These are phyloP conservation scores for Lentinus polychrous DNA, from an alignment of 1,284 basidiomycete genomes.

Conservation along the genomic window DNA sequence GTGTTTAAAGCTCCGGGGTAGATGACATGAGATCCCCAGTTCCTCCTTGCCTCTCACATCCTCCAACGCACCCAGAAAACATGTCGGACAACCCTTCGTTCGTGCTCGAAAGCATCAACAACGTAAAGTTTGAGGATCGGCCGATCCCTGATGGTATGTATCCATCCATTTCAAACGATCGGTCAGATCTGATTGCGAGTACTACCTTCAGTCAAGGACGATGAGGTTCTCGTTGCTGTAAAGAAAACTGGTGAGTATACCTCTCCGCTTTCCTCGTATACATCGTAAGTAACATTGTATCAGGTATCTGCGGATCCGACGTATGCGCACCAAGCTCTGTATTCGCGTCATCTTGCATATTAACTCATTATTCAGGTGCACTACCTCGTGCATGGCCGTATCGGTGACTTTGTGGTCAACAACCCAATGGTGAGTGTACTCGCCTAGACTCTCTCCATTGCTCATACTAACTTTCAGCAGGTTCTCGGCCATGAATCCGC, in stretches of 20 bases:
- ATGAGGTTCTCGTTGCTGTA: slow-evolving; percentile 86
- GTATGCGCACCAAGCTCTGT: slow-evolving; percentile 30
- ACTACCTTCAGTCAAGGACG: slow-evolving; percentile 45
- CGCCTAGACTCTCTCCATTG: slow-evolving; percentile 1
- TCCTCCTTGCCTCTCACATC: background rate
- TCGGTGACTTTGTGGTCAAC: slow-evolving; percentile 72
- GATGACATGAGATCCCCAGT: background rate
- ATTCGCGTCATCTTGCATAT: slow-evolving; percentile 8
- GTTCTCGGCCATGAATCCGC: slow-evolving; percentile 64
- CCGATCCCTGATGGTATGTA: slow-evolving; percentile 68
- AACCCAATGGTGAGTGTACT: slow-evolving; percentile 61
- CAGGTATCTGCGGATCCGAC: slow-evolving; percentile 89
- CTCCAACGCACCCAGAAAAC: background rate
- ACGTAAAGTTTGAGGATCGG: slow-evolving; percentile 70
- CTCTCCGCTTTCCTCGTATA: background rate
- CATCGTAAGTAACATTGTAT: slow-evolving; percentile 5
- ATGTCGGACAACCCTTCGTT: slow-evolving; percentile 79
- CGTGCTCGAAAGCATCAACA: slow-evolving; percentile 68
- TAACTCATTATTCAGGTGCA: slow-evolving; percentile 46
- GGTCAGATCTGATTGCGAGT: slow-evolving; percentile 7
- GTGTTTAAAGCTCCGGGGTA: background rate
- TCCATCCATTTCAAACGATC: slow-evolving; percentile 1
- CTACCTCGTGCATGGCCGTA: slow-evolving; percentile 70
- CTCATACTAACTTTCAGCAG: slow-evolving; percentile 21
- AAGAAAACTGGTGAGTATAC: slow-evolving; percentile 76